phyloP scores from a whole-genome alignment of 306 rosid genomes.

The Quercus parvula region DNA sequence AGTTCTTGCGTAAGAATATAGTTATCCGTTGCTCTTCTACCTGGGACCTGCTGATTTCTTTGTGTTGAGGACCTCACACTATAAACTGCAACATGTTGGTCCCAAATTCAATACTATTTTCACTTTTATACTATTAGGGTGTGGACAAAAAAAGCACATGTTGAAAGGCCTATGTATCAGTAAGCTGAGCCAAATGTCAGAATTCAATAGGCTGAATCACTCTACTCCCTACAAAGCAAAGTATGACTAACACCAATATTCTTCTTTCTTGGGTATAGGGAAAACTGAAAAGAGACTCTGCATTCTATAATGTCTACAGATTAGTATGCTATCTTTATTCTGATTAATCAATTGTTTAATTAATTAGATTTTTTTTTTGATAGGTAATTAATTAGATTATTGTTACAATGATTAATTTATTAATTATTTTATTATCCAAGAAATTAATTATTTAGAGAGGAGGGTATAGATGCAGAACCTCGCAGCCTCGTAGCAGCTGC shows the following conservation, averaged over 20 bases:
- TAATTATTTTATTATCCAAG: background rate
- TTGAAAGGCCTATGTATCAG: background rate
- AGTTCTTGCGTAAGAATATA: no score
- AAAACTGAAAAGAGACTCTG: conserved; percentile 47
- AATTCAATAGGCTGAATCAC: conserved; percentile 3
- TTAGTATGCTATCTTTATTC: conserved; percentile 26
- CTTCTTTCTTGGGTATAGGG: conserved; percentile 38
- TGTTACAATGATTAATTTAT: conserved; percentile 23
- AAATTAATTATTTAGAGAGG: conserved; percentile 14
- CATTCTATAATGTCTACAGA: conserved; percentile 44
- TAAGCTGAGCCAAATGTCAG: conserved; percentile 14
- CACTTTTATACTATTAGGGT: background rate
- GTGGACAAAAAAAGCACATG: conserved; percentile 41
- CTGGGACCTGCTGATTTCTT: no score
- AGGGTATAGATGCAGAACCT: conserved; percentile 26
- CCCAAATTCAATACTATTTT: background rate
- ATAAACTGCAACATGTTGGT: conserved; percentile 18
- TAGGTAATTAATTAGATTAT: conserved; percentile 5
- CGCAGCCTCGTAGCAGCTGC: conserved; percentile 27
- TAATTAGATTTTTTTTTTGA: background rate
- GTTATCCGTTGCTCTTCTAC: no score
- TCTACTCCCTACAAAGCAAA: conserved; percentile 4
- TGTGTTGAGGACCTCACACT: no score
- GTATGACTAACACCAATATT: conserved; percentile 32
- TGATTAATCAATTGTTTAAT: conserved; percentile 11